Base-by-base conservation (phyloP, 2,329 filamentous ascomycete genomes). In the Pseudogymnoascus sp. region DNA sequence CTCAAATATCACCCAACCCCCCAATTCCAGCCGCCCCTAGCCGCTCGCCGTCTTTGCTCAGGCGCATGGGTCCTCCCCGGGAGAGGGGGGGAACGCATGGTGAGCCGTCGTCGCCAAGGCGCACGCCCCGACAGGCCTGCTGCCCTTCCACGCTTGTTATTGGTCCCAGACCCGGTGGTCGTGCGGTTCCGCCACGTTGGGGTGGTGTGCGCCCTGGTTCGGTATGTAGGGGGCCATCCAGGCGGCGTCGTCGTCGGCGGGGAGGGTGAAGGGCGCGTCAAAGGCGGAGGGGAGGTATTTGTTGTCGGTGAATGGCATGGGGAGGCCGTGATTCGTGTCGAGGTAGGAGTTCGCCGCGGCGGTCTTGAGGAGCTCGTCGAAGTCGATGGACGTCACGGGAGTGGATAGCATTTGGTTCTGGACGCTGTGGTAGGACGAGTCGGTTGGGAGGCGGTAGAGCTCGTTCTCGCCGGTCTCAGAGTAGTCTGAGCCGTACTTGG, bases 351-450 rank as follows among this genome's bases (percentile, higher is more conserved):
- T 60, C 12, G 67, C 63, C 14, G 66, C 65, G 8, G 66, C 64
- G 31, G 63, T 68, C 68, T 82, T 81, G 68, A 82, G 79, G 70
- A 85, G 84, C 63, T 81, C 81, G 64, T 84, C 80, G 66, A 84
- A 81, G 68, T 84, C 83, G 63, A 84, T 77, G 67, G 75, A 76
- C 59, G 76, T 77, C 59, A 84, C 69, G 63, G 83, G 81, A 64
- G 75, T 76, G 60, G 79, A 75, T 37, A 83, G 68, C 68, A 78
- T 76, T 61, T 76, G 73, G 56, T 71, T 74, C 56, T 82, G 79
- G 34, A 84, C 72, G 25, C 75, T 75, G 38, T 82, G 71, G 66
- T 78, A 80, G 64, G 76, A 82, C 67, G 78, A 80, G 62, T 80
- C 74, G 18, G 77, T 75, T 63, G 77, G 80, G 60, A 79, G 78